phyloP scores from a whole-genome alignment of 257 asterid species.

The Henckelia pumila region DNA sequence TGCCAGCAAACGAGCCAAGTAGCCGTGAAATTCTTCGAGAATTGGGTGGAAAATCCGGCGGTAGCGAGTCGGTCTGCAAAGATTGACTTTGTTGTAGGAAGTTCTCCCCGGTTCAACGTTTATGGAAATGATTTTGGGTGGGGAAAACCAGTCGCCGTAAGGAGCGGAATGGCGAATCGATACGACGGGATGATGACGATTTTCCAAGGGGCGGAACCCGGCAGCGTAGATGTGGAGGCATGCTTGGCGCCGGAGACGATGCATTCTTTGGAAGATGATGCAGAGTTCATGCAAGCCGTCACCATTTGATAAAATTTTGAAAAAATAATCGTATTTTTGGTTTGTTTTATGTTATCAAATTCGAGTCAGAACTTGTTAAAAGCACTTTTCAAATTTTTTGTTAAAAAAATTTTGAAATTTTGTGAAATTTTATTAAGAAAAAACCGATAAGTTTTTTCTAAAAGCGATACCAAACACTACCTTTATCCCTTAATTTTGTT shows the following conservation, averaged over 20 bases:
- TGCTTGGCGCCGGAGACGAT: slow-evolving; percentile 36
- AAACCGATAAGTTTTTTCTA: too few species aligned
- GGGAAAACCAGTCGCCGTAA: slow-evolving; percentile 38
- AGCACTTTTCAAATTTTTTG: too few species aligned
- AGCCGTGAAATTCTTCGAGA: not conserved
- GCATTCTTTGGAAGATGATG: slow-evolving; percentile 33
- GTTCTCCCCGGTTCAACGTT: slow-evolving; percentile 34
- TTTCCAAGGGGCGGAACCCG: slow-evolving; percentile 36
- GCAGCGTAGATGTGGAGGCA: slow-evolving; percentile 51
- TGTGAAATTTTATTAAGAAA: too few species aligned
- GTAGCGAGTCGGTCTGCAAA: too few species aligned
- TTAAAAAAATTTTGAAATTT: too few species aligned
- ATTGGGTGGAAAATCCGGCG: slow-evolving; percentile 20
- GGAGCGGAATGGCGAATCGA: slow-evolving; percentile 36
- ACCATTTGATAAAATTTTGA: too few species aligned
- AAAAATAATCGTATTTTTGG: too few species aligned
- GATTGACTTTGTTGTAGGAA: slow-evolving; percentile 10
- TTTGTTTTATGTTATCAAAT: too few species aligned
- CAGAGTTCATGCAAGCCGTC: slow-evolving; percentile 39
- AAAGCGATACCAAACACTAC: too few species aligned
- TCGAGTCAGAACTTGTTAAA: too few species aligned
- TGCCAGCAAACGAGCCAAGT: too few species aligned
- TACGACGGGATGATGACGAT: slow-evolving; percentile 42
- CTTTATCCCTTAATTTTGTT: too few species aligned
- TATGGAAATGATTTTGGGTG: slow-evolving; percentile 37